phyloP scores from a whole-genome alignment of 352 stramenopile species.

The Pythium aquatile region DNA sequence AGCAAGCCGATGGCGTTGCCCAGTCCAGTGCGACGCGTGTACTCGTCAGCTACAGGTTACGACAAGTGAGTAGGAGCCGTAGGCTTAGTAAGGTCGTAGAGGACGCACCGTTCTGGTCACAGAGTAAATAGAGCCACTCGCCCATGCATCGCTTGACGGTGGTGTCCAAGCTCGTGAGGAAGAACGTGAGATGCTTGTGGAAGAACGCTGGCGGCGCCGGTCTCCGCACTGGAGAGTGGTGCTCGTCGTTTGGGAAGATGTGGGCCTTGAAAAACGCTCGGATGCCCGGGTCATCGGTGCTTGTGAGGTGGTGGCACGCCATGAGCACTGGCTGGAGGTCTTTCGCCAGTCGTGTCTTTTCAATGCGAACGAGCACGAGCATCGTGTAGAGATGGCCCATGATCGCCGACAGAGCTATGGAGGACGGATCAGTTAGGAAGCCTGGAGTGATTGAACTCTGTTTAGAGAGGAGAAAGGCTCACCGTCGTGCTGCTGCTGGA shows the following conservation, averaged over 20 bases:
- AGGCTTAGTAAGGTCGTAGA: slow-evolving; percentile 19
- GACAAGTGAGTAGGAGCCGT: slow-evolving; percentile 4
- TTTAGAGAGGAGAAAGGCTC: not conserved
- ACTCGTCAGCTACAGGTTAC: slow-evolving; percentile 55
- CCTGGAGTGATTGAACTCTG: not conserved
- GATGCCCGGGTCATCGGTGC: slow-evolving; percentile 29
- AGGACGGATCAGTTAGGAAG: not conserved
- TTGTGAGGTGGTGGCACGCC: slow-evolving; percentile 62
- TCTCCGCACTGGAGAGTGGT: not conserved
- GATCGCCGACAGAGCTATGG: slow-evolving; percentile 27
- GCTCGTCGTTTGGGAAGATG: slow-evolving; percentile 30
- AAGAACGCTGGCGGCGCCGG: slow-evolving; percentile 32
- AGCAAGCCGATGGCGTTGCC: slow-evolving; percentile 78
- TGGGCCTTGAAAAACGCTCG: slow-evolving; percentile 40
- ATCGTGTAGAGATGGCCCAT: slow-evolving; percentile 52
- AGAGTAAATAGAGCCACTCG: slow-evolving; percentile 75
- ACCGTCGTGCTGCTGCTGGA: slow-evolving; percentile 37
- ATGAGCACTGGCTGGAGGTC: slow-evolving; percentile 60
- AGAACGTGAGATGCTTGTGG: slow-evolving; percentile 65
- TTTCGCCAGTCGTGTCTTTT: slow-evolving; percentile 50
- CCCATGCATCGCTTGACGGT: slow-evolving; percentile 64
- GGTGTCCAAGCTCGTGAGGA: slow-evolving; percentile 71
- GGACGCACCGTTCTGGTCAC: slow-evolving; percentile 68
- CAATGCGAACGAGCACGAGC: slow-evolving; percentile 52
- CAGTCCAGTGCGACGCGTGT: slow-evolving; percentile 65